Percentiles rank a stretch among this genome's conserved stretches.
Conservation (phyloP, 371 early-diverging fungal species). For the Amoeboradix gromovi region DNA sequence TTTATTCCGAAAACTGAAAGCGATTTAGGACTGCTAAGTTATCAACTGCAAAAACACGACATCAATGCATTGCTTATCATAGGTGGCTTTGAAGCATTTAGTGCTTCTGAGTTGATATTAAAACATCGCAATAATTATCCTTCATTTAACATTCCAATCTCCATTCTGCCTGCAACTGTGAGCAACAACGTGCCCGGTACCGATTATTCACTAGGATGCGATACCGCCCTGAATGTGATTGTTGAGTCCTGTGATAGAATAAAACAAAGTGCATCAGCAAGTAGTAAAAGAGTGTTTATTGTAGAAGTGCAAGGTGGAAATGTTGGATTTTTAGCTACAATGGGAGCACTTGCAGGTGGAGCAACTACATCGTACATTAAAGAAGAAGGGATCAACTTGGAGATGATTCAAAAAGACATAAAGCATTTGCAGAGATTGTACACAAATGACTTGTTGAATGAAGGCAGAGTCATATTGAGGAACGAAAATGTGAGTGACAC, state of each 20-base stretch:
- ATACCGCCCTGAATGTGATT: conserved; percentile 90
- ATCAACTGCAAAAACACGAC: conserved; percentile 56
- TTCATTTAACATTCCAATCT: conserved; percentile 69
- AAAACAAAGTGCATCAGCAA: conserved; percentile 62
- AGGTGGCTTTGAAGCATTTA: conserved; percentile 76
- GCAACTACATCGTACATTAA: conserved; percentile 85
- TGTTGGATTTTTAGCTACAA: conserved; percentile 73
- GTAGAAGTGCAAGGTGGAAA: conserved; percentile 93
- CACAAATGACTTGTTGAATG: conserved; percentile 21
- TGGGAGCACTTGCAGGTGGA: conserved; percentile 65
- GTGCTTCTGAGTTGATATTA: conserved; percentile 13
- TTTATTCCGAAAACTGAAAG: conserved; percentile 26
- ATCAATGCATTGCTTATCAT: conserved; percentile 67
- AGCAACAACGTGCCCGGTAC: conserved; percentile 96
- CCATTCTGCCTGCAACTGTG: conserved; percentile 81
- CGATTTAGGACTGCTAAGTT: conserved; percentile 57
- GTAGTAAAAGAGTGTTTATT: conserved; percentile 73
- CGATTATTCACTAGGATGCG: conserved; percentile 78
- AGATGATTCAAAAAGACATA: conserved; percentile 48
- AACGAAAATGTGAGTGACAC: conserved; percentile 49
- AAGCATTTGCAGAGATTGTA: conserved; percentile 43
- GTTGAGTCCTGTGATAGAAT: conserved; percentile 74
- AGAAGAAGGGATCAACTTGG: conserved; percentile 56
- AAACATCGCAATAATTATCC: conserved; percentile 5
- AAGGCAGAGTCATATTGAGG: conserved; percentile 34